These are phyloP conservation scores for Stemphylium lycopersici DNA, from an alignment of 2,329 filamentous ascomycete species.

Conservation along the genomic window DNA sequence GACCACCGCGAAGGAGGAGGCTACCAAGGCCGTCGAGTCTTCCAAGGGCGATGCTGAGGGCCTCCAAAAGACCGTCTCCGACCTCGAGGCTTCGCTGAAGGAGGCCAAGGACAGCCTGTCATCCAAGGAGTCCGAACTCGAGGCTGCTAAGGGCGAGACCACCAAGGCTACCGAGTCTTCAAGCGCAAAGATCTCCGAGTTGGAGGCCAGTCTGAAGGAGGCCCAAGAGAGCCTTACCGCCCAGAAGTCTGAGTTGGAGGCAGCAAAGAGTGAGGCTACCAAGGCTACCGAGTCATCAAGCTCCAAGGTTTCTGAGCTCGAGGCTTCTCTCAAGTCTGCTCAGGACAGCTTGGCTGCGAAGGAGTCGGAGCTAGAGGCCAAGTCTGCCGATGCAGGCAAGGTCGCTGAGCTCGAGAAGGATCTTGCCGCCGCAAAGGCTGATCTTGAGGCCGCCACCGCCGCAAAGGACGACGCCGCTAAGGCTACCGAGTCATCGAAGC, in stretches of 20 bases:
- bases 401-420: conserved; percentile 24
- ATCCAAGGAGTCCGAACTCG: conserved; percentile 24
- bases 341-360: conserved; percentile 30
- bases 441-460: conserved; percentile 19
- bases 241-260: conserved; percentile 29
- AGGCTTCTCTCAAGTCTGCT: conserved; percentile 29
- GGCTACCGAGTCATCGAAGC: conserved; percentile 24
- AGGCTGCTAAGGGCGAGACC: conserved; percentile 20
- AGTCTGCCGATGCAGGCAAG: conserved; percentile 26
- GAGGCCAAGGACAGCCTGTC: conserved; percentile 16
- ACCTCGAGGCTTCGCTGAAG: conserved; percentile 24
- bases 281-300: conserved; percentile 26
- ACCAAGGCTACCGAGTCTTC: conserved; percentile 27
- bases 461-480: conserved; percentile 19
- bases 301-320: conserved; percentile 31
- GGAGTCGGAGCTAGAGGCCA: conserved; percentile 26
- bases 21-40: conserved; percentile 24
- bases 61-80: conserved; percentile 26
- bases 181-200: conserved; percentile 27
- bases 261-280: conserved; percentile 21
- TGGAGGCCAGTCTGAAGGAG: conserved; percentile 31
- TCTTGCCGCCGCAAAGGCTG: conserved; percentile 24
- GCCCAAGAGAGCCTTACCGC: conserved; percentile 29
- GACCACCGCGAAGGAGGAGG: conserved; percentile 26
- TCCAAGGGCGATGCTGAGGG: conserved; percentile 22